phyloP scores from a whole-genome alignment of 768 basidiomycete genomes.

The Lyophyllum semitale region DNA sequence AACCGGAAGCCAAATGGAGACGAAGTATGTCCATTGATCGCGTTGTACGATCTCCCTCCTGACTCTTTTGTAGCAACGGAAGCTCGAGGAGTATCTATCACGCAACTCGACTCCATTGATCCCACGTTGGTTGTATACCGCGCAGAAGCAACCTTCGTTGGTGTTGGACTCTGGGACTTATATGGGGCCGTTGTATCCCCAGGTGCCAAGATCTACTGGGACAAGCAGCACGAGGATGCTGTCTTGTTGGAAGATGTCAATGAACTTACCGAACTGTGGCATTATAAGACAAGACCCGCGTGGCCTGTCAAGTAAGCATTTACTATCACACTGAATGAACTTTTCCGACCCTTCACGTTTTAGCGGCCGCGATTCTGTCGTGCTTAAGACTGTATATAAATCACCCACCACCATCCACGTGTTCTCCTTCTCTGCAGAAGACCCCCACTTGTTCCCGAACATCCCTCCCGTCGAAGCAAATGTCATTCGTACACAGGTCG shows the following conservation, averaged over 20 bases:
- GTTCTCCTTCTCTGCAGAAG: slow-evolving; percentile 93
- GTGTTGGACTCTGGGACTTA: slow-evolving; percentile 93
- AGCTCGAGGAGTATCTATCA: slow-evolving; percentile 86
- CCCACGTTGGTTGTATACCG: slow-evolving; percentile 94
- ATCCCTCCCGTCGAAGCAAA: slow-evolving; percentile 69
- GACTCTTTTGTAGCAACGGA: slow-evolving; percentile 63
- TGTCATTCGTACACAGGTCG: slow-evolving; percentile 92
- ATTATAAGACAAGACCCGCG: slow-evolving; percentile 85
- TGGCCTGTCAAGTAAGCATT: slow-evolving; percentile 88
- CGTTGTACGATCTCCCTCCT: slow-evolving; percentile 8
- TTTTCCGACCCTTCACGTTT: slow-evolving; percentile 14
- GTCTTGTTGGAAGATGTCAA: slow-evolving; percentile 86
- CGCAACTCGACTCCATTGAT: slow-evolving; percentile 96
- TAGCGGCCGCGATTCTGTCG: slow-evolving; percentile 88
- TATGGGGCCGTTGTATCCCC: slow-evolving; percentile 87
- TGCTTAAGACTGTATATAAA: slow-evolving; percentile 95
- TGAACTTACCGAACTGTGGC: slow-evolving; percentile 91
- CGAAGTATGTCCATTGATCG: slow-evolving; percentile 50
- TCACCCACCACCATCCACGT: slow-evolving; percentile 94
- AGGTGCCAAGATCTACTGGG: slow-evolving; percentile 83
- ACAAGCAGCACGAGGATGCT: slow-evolving; percentile 88
- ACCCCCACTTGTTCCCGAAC: slow-evolving; percentile 81
- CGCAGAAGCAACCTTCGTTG: slow-evolving; percentile 96
- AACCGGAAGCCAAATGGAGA: slow-evolving; percentile 98
- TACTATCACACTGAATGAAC: background rate